Base-by-base conservation (phyloP, 2,329 filamentous ascomycete genomes). In the Pleomassaria siparia region DNA sequence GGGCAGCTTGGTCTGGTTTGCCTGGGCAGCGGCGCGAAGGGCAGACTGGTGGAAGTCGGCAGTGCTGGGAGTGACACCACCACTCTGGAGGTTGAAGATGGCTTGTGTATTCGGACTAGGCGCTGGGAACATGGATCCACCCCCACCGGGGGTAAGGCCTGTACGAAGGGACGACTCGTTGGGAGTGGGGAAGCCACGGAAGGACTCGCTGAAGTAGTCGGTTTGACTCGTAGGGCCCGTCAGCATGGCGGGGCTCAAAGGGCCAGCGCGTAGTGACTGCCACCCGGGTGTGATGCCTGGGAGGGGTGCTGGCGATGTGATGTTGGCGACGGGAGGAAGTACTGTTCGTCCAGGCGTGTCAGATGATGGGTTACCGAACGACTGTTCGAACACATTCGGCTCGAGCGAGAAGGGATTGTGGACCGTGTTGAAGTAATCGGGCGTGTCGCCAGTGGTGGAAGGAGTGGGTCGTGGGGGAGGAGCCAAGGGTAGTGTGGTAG, bases 311-410 rank as follows among this genome's bases (percentile, higher is more conserved):
- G 94, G 92, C 39, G 94, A 97, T 20, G 94, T 95, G 62, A 99
- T 81, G 54, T 91, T 83, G 39, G 91, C 91, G 59, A 97, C 91
- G 13, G 91, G 88, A 42, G 94, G 94, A 53, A 99, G 78, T 64
- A 96, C 86, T 30, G 81, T 79, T 64, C 85, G 78, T 26, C 89
- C 66, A 13, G 92, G 91, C 25, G 92, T 95, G 70, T 95, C 89
- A 59, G 84, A 75, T 40, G 78, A 81, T 20, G 73, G 79, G 30
- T 77, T 79, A 33, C 84, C 85, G 69, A 99, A 99, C 6, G 92
- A 96, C 73, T 94, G 89, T 71, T 97, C 94, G 65, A 99, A 97
- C 8, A 94, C 92, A 72, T 99, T 97, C 50, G 91, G 91, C 76
- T 97, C 94, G 70, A 88, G 82, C 61, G 82, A 86, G 67, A 91